phyloP scores from a whole-genome alignment of 306 rosid genomes.

The Lotus japonicus region DNA sequence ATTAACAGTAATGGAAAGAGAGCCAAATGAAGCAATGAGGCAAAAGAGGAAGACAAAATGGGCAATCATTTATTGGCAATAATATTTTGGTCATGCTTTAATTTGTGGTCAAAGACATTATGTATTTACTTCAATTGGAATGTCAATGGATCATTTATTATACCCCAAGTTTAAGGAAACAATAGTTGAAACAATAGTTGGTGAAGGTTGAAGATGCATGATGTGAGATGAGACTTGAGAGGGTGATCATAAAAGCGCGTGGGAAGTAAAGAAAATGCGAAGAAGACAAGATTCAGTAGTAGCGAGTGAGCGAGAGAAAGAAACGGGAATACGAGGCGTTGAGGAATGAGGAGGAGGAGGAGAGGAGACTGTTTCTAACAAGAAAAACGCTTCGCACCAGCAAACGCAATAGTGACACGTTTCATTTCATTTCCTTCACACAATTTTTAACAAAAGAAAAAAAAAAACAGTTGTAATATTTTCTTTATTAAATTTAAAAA shows the following conservation, averaged over 20 bases:
- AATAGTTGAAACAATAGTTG: no score
- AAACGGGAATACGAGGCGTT: slow-evolving; percentile 14
- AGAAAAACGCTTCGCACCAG: neutral
- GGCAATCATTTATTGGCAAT: no score
- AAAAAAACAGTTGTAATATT: no score
- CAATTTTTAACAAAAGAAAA: no score
- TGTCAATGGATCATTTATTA: neutral
- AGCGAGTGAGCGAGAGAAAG: neutral
- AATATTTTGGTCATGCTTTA: no score
- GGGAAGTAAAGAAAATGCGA: neutral
- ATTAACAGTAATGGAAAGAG: no score
- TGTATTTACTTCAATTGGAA: no score
- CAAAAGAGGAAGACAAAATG: no score
- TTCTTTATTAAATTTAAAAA: no score
- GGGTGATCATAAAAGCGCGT: neutral
- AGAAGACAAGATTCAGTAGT: neutral
- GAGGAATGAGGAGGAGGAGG: slow-evolving; percentile 6
- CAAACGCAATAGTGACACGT: neutral
- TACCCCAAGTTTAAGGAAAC: no score
- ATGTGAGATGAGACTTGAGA: neutral
- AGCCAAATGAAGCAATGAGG: no score
- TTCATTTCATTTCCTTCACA: neutral
- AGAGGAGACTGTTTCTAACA: slow-evolving; percentile 26
- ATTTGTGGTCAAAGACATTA: no score
- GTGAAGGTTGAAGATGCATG: neutral